Conservation (phyloP, 306 rosid species). For the Cotoneaster glaucophyllus region DNA sequence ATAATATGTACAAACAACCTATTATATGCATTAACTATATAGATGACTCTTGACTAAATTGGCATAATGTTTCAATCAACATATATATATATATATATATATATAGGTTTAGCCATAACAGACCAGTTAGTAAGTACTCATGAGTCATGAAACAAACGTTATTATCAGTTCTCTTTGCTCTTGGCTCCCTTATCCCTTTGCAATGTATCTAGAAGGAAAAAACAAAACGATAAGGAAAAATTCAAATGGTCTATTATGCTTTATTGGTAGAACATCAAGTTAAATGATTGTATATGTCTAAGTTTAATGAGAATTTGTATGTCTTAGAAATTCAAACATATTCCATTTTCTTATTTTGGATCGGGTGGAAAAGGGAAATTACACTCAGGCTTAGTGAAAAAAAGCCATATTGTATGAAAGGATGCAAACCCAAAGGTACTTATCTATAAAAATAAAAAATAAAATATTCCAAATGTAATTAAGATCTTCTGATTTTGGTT, state of each 20-base stretch:
- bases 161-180: neutral
- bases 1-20: neutral
- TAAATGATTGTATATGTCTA: neutral
- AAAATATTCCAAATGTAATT: too few relatives aligned
- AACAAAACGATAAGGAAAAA: neutral
- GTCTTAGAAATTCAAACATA: too few relatives aligned
- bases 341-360: too few relatives aligned
- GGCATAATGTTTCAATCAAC: neutral
- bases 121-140: neutral
- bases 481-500: too few relatives aligned
- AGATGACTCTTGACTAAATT: neutral
- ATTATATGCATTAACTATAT: neutral
- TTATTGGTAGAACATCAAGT: too few relatives aligned
- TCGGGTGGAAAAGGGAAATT: too few relatives aligned
- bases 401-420: too few relatives aligned
- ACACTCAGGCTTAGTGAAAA: too few relatives aligned
- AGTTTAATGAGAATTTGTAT: neutral
- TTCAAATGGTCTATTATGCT: too few relatives aligned
- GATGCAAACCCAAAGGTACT: too few relatives aligned
- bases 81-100: too few relatives aligned
- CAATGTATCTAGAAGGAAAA: neutral
- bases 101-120: neutral
- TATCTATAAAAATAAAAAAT: too few relatives aligned
- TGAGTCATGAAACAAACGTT: neutral
- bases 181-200: neutral